These are phyloP conservation scores for Phytophthora megakarya DNA, from an alignment of 352 stramenopile species.

Conservation along the genomic window DNA sequence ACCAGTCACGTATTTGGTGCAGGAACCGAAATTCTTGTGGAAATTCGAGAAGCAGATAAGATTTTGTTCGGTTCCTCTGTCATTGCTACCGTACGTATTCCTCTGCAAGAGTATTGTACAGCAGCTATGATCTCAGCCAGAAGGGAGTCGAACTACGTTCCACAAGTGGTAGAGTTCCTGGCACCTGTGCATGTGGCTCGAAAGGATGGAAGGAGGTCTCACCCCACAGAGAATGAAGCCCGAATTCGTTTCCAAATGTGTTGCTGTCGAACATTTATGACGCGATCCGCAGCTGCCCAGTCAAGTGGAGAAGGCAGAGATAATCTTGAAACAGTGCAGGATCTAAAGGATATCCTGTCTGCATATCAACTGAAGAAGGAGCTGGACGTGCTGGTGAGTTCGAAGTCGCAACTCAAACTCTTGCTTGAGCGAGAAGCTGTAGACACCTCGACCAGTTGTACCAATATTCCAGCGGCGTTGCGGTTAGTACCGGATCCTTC, in stretches of 20 bases:
- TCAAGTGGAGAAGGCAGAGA: conserved; percentile 24
- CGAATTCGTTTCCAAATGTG: conserved; percentile 59
- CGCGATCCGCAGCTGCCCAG: conserved; percentile 9
- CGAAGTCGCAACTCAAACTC: conserved; percentile 69
- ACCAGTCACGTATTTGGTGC: conserved; percentile 21
- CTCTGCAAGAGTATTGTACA: conserved; percentile 53
- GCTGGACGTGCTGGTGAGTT: conserved; percentile 61
- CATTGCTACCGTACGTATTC: conserved; percentile 52
- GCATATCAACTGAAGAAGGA: conserved; percentile 57
- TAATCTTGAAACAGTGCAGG: conserved; percentile 29
- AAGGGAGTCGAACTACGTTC: conserved; percentile 16
- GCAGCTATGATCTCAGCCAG: conserved; percentile 38
- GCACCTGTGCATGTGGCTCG: conserved; percentile 43
- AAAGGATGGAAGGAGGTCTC: conserved; percentile 27
- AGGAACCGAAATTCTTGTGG: conserved; percentile 45
- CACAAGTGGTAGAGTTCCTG: conserved; percentile 55
- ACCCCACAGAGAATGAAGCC: conserved; percentile 26
- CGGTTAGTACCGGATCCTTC: conserved; percentile 21
- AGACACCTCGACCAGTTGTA: conserved; percentile 64
- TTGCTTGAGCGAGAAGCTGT: conserved; percentile 74
- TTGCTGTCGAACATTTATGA: conserved; percentile 40
- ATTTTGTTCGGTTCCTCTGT: conserved; percentile 76
- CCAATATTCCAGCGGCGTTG: conserved; percentile 36
- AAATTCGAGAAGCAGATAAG: conserved; percentile 74
- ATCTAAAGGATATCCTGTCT: conserved; percentile 36